Conservation (phyloP, 1,284 basidiomycete species). For the Sphaerobolus stellatus region DNA sequence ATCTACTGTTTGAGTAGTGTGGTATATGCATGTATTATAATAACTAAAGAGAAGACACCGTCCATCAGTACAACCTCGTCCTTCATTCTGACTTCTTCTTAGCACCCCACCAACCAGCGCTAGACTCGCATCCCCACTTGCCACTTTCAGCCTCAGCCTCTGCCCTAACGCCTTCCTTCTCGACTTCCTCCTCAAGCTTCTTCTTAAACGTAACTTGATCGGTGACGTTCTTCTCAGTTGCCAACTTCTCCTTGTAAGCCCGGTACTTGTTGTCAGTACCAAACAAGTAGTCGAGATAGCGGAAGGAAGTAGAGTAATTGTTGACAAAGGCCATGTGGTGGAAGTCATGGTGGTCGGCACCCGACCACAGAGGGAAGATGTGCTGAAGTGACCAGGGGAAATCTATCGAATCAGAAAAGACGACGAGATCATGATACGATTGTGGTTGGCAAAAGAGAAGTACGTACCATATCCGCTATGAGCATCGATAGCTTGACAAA, state of each 20-base stretch:
- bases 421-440: background rate
- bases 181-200: slow-evolving; percentile 59
- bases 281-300: slow-evolving; percentile 86
- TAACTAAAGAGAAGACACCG: background rate
- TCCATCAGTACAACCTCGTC: background rate
- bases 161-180: slow-evolving; percentile 69
- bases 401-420: slow-evolving; percentile 47
- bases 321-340: slow-evolving; percentile 91
- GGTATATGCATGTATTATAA: background rate
- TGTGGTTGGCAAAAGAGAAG: background rate
- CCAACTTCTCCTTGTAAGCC: slow-evolving; percentile 66
- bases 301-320: slow-evolving; percentile 90
- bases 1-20: no score
- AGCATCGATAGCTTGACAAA: slow-evolving; percentile 97
- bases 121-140: slow-evolving; percentile 3
- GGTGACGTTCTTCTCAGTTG: slow-evolving; percentile 35
- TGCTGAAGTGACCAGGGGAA: slow-evolving; percentile 98
- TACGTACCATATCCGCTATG: slow-evolving; percentile 90
- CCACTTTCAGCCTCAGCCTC: slow-evolving; percentile 58
- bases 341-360: slow-evolving; percentile 98
- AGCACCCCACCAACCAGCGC: slow-evolving; percentile 6
- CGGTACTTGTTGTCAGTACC: slow-evolving; percentile 87
- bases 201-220: slow-evolving; percentile 55
- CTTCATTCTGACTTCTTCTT: slow-evolving; percentile 2
- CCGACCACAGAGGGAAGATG: slow-evolving; percentile 96